Evolutionary conservation across 345 rosid species (phyloP), one percentile per base, ranked within the genome.

Genomic region (Nasturtium officinale): DNA sequence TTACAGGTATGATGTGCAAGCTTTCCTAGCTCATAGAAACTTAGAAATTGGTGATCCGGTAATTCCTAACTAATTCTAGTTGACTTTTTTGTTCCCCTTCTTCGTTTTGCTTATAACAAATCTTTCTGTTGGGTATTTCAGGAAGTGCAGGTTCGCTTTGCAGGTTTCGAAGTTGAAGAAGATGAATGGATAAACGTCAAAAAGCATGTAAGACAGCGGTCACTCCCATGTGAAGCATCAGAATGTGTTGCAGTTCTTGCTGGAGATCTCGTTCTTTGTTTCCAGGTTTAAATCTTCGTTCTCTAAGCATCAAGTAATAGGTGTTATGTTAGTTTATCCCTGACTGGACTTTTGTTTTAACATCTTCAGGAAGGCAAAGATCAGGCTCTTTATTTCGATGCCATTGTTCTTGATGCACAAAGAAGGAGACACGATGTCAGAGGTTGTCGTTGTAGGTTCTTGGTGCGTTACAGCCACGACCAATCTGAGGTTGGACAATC

Each of bases 181-280:
- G 99, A 90, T 78, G 99, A 96, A 86, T 96, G 99, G 99, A 68
- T 90, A 59, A 89, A 96, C 62, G 81, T 96, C 54, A 83, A 90
- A 74, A 87, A 81, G 79, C 83, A 85, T 73, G 84, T 92, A 58
- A 85, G 99, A 76, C 98, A 87, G 77, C 90, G 99, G 4, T 92
- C 99, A 67, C 98, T 90, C 72, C 98, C 99, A 10, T 96, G 98
- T 72, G 99, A 96, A 87, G 90, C 98, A 75, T 85, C 97, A 5
- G 99, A 96, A 80, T 96, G 99, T 75, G 98, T 90, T 79, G 98
- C 89, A n/a, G 97, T 96, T 78, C 96, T 96, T 82, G 90, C 98
- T 1, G 98, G 97, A 71, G 99, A 96, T 80, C 92, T 90, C 73
- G 86, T 90, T 29, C 97, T 96, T 67, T 96, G 98, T 83, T 96